These are phyloP conservation scores for Choricystis sp. DNA, from an alignment of 139 green algal species.

Conservation along the genomic window DNA sequence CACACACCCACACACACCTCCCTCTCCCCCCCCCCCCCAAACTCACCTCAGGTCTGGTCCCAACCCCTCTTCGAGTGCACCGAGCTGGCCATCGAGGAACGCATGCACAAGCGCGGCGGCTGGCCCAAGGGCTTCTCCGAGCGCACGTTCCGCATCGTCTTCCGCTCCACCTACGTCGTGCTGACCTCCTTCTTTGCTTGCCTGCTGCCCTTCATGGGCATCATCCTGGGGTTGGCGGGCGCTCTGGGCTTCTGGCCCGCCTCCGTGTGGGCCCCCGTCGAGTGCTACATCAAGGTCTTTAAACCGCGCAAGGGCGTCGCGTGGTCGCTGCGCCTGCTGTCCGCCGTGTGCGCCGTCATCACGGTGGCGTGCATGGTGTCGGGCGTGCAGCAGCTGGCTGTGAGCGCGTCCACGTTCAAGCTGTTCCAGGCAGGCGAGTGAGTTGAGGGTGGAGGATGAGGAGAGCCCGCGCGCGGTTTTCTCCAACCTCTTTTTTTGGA, in stretches of 20 bases:
- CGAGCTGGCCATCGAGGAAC: neutral
- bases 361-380: slow-evolving; percentile 6
- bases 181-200: slow-evolving; percentile 13
- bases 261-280: slow-evolving; percentile 13
- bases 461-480: too few relatives aligned
- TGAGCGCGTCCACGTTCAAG: neutral
- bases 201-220: slow-evolving; percentile 14
- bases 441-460: too few relatives aligned
- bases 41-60: too few relatives aligned
- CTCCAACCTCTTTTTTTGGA: too few relatives aligned
- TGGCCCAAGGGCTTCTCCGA: neutral
- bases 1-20: too few relatives aligned
- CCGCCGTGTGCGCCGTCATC: slow-evolving; percentile 8
- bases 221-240: slow-evolving; percentile 13
- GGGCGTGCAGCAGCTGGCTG: slow-evolving; percentile 8
- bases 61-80: slow-evolving; percentile 13
- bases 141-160: slow-evolving; percentile 4
- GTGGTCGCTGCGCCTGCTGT: neutral
- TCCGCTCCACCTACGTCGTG: slow-evolving; percentile 8
- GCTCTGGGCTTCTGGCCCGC: slow-evolving; percentile 22
- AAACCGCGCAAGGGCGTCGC: neutral
- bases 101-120: neutral
- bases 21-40: too few relatives aligned
- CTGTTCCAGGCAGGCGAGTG: neutral
- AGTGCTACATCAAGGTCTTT: slow-evolving; percentile 3